Conservation (phyloP, 176 grass and related monocot species). For the Puya raimondii region DNA sequence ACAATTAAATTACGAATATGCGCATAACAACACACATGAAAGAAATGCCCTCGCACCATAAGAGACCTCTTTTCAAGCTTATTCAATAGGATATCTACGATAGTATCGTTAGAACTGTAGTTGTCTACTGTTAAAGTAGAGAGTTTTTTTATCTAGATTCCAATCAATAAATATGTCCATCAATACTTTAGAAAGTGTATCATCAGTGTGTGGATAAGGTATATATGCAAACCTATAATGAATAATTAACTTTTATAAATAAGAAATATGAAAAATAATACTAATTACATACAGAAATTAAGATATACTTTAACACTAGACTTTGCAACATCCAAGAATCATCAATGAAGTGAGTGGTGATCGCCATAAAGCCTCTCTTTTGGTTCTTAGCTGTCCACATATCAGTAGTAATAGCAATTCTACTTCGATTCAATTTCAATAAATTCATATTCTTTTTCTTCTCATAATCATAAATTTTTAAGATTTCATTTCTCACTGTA, state of each 20-base stretch:
- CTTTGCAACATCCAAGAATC: background rate
- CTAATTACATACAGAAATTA: background rate
- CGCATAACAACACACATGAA: slow-evolving; percentile 22
- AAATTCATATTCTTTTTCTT: background rate
- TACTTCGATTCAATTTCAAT: background rate
- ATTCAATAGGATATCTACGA: background rate
- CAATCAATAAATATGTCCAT: slow-evolving; percentile 10
- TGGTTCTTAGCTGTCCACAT: background rate
- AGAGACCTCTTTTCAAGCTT: background rate
- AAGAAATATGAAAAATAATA: slow-evolving; percentile 3
- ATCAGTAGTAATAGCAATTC: slow-evolving; percentile 6
- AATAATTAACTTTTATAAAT: background rate
- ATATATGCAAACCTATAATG: slow-evolving; percentile 9
- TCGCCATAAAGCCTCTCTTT: slow-evolving; percentile 6
- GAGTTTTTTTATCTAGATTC: slow-evolving; percentile 22
- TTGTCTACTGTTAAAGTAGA: slow-evolving; percentile 20
- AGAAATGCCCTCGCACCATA: background rate
- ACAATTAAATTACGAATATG: slow-evolving; percentile 23
- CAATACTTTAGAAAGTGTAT: background rate
- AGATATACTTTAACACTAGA: slow-evolving; percentile 8
- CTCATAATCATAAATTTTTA: background rate
- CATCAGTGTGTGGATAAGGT: slow-evolving; percentile 10
- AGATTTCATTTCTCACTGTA: slow-evolving; percentile 1
- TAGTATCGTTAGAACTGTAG: slow-evolving; percentile 9
- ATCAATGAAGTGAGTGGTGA: slow-evolving; percentile 12